Evolutionary conservation across 371 early-diverging fungal species (phyloP).

Genomic region (Lichtheimia ramosa): DNA sequence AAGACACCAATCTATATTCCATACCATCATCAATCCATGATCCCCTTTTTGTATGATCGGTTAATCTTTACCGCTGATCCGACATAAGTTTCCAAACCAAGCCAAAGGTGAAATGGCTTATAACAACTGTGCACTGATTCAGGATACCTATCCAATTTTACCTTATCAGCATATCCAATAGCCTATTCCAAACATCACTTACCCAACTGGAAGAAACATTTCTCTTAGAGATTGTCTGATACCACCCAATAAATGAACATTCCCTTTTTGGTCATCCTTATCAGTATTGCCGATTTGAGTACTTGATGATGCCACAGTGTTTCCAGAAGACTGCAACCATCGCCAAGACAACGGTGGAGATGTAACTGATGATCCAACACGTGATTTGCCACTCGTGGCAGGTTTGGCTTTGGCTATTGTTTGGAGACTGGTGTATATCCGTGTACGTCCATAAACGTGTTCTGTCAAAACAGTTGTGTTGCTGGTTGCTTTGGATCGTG

Average conservation of each 20-base stretch:
- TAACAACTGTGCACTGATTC: slow-evolving; percentile 58
- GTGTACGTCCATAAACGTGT: slow-evolving; percentile 54
- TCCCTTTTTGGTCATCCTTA: neutral
- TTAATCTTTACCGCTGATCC: slow-evolving; percentile 56
- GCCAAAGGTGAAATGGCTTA: slow-evolving; percentile 60
- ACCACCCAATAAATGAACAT: slow-evolving; percentile 19
- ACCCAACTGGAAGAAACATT: slow-evolving; percentile 69
- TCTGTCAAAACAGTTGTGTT: slow-evolving; percentile 42
- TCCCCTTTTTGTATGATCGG: too few relatives aligned
- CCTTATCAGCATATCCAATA: too few relatives aligned
- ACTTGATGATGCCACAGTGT: slow-evolving; percentile 1
- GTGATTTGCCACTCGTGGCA: slow-evolving; percentile 36
- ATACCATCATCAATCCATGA: too few relatives aligned
- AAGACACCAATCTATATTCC: slow-evolving; percentile 60
- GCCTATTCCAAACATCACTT: slow-evolving; percentile 12
- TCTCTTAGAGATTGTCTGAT: slow-evolving; percentile 51
- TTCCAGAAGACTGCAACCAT: slow-evolving; percentile 33
- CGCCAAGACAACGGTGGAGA: slow-evolving; percentile 49
- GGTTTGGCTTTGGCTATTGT: slow-evolving; percentile 46
- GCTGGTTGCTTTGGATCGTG: too few relatives aligned
- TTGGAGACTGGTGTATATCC: slow-evolving; percentile 53
- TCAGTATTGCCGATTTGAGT: slow-evolving; percentile 1
- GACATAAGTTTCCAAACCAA: slow-evolving; percentile 65
- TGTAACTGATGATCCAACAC: slow-evolving; percentile 41
- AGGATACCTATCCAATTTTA: too few relatives aligned